Percentiles rank a stretch among this genome's conserved stretches.
Conservation (phyloP, 2,329 filamentous ascomycete species). For the Microdochium nivale region DNA sequence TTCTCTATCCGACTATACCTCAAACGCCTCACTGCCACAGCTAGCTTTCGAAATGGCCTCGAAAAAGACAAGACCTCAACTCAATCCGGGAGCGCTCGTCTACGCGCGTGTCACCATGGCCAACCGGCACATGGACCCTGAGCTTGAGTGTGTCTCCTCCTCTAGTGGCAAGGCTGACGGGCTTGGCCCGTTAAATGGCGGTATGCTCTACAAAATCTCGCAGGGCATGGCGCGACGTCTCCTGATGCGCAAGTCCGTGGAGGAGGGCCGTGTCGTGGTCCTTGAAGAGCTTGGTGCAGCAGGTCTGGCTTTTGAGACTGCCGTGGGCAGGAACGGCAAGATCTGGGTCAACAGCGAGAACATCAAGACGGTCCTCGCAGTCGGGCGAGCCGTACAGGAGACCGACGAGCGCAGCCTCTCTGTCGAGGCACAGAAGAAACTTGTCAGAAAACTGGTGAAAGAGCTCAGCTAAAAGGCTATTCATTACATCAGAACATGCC, state of each 20-base stretch:
- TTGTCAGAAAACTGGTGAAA: constrained; percentile 59
- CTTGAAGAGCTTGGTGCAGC: constrained; percentile 69
- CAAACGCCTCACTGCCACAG: constrained; percentile 66
- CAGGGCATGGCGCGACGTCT: constrained; percentile 74
- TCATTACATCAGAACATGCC: background rate
- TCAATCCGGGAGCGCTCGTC: constrained; percentile 67
- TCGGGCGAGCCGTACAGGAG: constrained; percentile 70
- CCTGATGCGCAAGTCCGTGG: constrained; percentile 54
- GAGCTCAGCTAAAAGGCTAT: constrained; percentile 32
- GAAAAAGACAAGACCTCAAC: constrained; percentile 80
- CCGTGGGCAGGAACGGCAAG: constrained; percentile 84
- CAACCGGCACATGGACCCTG: constrained; percentile 76
- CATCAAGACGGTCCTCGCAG: constrained; percentile 62
- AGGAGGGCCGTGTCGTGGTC: constrained; percentile 59
- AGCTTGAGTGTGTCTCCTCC: constrained; percentile 82
- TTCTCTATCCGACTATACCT: constrained; percentile 57
- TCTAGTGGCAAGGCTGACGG: constrained; percentile 84
- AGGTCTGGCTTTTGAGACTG: constrained; percentile 84
- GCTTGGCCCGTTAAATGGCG: constrained; percentile 71
- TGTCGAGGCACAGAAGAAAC: constrained; percentile 59
- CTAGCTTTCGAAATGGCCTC: constrained; percentile 89
- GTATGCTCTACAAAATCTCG: constrained; percentile 79
- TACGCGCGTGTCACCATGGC: constrained; percentile 78
- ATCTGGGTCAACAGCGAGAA: constrained; percentile 84
- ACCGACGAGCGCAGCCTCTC: constrained; percentile 62